Evolutionary conservation across 176 grass and related monocot genomes (phyloP).

Genomic region (Elaeis guineensis): DNA sequence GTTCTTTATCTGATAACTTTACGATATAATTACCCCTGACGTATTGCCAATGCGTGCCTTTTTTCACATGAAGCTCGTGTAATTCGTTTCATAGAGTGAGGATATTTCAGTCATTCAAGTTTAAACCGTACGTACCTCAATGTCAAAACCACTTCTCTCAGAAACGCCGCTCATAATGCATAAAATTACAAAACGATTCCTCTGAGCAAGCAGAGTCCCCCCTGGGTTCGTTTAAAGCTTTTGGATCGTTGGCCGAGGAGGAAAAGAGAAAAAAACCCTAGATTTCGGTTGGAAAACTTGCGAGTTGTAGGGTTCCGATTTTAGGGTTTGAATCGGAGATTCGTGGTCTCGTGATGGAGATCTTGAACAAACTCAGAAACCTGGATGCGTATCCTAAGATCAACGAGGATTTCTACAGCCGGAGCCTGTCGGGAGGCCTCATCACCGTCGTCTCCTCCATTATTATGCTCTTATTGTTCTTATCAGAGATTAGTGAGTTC

Average conservation of each 20-base stretch:
- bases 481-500: slow-evolving; percentile 93
- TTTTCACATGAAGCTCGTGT: no score
- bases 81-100: no score
- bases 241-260: background rate
- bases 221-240: no score
- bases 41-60: no score
- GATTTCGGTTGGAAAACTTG: background rate
- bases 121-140: no score
- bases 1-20: no score
- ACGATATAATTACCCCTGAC: no score
- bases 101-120: no score
- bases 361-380: slow-evolving; percentile 71
- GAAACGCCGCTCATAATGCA: no score
- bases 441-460: slow-evolving; percentile 87
- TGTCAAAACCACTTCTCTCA: no score
- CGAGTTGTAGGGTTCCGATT: background rate
- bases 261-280: background rate
- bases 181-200: no score
- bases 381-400: slow-evolving; percentile 98
- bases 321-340: background rate
- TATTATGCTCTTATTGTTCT: slow-evolving; percentile 80
- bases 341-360: slow-evolving; percentile 46
- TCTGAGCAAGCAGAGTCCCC: no score
- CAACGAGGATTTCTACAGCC: slow-evolving; percentile 99
- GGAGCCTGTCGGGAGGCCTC: slow-evolving; percentile 86